Evolutionary conservation across 2,329 filamentous ascomycete genomes (phyloP).

Genomic region (Apiospora koreana): DNA sequence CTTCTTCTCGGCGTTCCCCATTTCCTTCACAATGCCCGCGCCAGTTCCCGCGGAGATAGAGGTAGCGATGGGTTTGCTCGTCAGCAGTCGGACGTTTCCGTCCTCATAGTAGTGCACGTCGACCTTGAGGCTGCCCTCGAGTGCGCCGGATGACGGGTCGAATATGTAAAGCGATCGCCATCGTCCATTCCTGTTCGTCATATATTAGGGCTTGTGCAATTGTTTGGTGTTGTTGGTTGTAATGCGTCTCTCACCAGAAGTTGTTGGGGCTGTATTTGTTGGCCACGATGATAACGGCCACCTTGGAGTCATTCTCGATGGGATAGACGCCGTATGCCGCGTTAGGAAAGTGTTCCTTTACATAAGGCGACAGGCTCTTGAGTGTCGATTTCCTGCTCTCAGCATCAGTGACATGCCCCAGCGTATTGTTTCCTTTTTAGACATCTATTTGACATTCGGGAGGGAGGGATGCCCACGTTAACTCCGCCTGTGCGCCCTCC

Average conservation of each 20-base stretch:
- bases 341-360: conserved; percentile 84
- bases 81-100: conserved; percentile 91
- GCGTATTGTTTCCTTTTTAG: background rate
- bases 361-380: conserved; percentile 74
- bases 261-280: conserved; percentile 99
- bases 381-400: conserved; percentile 73
- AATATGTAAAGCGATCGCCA: conserved; percentile 90
- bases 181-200: conserved; percentile 75
- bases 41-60: conserved; percentile 64
- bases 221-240: conserved; percentile 20
- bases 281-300: conserved; percentile 83
- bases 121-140: conserved; percentile 83
- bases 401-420: conserved; percentile 10
- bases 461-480: conserved; percentile 63
- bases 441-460: background rate
- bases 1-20: conserved; percentile 79
- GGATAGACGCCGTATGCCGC: conserved; percentile 83
- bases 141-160: conserved; percentile 64
- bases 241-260: conserved; percentile 74
- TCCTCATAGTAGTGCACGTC: conserved; percentile 99
- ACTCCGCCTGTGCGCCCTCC: conserved; percentile 74
- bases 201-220: background rate
- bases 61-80: conserved; percentile 72
- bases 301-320: conserved; percentile 69
- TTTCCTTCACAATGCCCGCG: conserved; percentile 72